A percentile compares a stretch with the other conserved stretches of the same genome.
Conservation (phyloP, 164 flowering plant species). For the Tetrastigma voinierianum region DNA sequence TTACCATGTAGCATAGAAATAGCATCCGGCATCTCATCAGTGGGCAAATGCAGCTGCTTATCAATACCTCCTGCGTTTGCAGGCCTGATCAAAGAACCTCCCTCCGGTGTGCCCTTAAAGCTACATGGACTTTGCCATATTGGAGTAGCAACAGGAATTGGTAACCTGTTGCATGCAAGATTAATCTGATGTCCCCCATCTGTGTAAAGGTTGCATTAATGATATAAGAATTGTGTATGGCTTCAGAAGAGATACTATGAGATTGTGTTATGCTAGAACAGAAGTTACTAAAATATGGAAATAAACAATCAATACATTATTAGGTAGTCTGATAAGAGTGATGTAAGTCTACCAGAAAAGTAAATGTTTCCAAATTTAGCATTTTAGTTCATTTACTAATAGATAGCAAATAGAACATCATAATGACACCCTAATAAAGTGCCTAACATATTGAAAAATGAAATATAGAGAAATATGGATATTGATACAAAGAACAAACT, state of each 20-base stretch:
- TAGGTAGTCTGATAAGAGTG: too few species aligned
- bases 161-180: conserved; percentile 35
- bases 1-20: conserved; percentile 22
- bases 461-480: too few species aligned
- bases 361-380: too few species aligned
- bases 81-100: conserved; percentile 29
- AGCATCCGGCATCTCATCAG: conserved; percentile 23
- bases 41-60: conserved; percentile 32
- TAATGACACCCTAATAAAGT: too few species aligned
- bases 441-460: too few species aligned
- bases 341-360: too few species aligned
- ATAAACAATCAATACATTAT: neutral
- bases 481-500: too few species aligned
- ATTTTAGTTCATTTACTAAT: too few species aligned
- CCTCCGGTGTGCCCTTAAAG: conserved; percentile 31
- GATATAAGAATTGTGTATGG: conserved; percentile 3
- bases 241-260: neutral
- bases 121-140: conserved; percentile 36
- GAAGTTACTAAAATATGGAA: neutral
- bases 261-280: too few species aligned
- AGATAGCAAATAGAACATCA: too few species aligned
- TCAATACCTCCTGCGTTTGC: conserved; percentile 32
- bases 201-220: conserved; percentile 18
- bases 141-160: conserved; percentile 30
- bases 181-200: conserved; percentile 58